Percentiles rank a stretch among this genome's conserved stretches.
phyloP scores from a whole-genome alignment of 768 basidiomycete genomes.

The Pulveroboletus sp. region DNA sequence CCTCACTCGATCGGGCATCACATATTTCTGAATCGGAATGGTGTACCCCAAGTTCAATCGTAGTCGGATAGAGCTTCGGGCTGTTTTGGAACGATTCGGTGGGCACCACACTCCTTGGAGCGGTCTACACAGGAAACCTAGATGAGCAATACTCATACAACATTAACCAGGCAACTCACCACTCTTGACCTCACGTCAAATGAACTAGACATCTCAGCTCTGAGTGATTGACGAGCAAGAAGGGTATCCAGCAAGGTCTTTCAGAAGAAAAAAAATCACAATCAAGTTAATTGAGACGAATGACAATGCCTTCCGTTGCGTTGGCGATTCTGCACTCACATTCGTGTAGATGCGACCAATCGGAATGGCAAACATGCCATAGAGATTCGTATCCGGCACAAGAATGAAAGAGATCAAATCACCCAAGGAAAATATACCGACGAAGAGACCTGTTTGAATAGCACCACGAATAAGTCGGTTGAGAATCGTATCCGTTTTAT shows the following conservation, averaged over 20 bases:
- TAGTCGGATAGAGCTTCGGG: not conserved
- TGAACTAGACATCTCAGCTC: not conserved
- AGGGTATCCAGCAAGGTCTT: conserved; percentile 12
- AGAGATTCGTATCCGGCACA: conserved; percentile 30
- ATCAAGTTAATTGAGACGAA: not conserved
- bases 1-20: not conserved
- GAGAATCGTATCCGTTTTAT: conserved; percentile 49
- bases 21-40: not conserved
- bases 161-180: not conserved
- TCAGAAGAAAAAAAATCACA: not conserved
- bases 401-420: conserved; percentile 40
- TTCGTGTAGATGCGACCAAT: conserved; percentile 47
- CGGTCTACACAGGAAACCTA: not conserved
- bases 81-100: not conserved
- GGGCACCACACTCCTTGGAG: not conserved
- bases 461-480: conserved; percentile 55
- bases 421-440: conserved; percentile 47
- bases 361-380: conserved; percentile 38
- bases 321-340: conserved; percentile 32
- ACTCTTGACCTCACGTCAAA: not conserved
- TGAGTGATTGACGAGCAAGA: conserved; percentile 4
- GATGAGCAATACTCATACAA: not conserved
- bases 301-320: too few relatives aligned
- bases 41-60: not conserved
- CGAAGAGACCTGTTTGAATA: conserved; percentile 53